Percentiles rank a stretch among this genome's conserved stretches.
Conservation (phyloP, 2,329 filamentous ascomycete genomes). For the Ophiostoma novo-ulmi region DNA sequence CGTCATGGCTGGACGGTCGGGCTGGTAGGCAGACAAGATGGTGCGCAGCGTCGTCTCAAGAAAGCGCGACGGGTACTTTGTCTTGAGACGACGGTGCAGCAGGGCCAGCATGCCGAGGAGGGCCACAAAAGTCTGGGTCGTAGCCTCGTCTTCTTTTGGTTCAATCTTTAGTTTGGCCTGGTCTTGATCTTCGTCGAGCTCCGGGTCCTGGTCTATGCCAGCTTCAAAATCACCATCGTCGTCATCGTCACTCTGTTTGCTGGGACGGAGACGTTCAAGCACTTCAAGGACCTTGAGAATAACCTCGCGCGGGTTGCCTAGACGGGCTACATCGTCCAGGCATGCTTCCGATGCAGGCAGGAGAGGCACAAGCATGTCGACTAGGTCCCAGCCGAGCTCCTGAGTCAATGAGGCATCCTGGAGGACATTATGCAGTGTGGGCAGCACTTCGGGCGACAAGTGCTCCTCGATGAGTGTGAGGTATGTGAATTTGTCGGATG, state of each 20-base stretch:
- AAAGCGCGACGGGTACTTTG: slow-evolving; percentile 72
- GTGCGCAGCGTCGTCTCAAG: slow-evolving; percentile 71
- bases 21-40: slow-evolving; percentile 61
- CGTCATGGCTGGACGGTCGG: slow-evolving; percentile 60
- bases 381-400: slow-evolving; percentile 79
- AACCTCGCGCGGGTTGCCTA: slow-evolving; percentile 76
- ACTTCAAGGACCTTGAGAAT: slow-evolving; percentile 75
- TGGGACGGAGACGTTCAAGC: slow-evolving; percentile 54
- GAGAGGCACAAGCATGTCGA: slow-evolving; percentile 66
- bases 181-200: slow-evolving; percentile 25
- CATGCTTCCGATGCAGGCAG: slow-evolving; percentile 65
- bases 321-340: slow-evolving; percentile 66
- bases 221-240: slow-evolving; percentile 31
- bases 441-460: slow-evolving; percentile 60
- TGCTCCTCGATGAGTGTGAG: slow-evolving; percentile 73
- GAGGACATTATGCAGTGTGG: slow-evolving; percentile 56
- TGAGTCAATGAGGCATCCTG: slow-evolving; percentile 62
- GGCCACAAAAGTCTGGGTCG: slow-evolving; percentile 22
- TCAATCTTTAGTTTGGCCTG: slow-evolving; percentile 27
- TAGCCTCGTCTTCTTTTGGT: slow-evolving; percentile 27
- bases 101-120: slow-evolving; percentile 49
- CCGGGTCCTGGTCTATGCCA: slow-evolving; percentile 32
- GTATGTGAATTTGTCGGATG: slow-evolving; percentile 67
- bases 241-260: slow-evolving; percentile 33
- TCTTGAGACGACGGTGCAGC: slow-evolving; percentile 68